Base-by-base conservation (phyloP, 768 basidiomycete genomes). In the Phylloporus sp. region DNA sequence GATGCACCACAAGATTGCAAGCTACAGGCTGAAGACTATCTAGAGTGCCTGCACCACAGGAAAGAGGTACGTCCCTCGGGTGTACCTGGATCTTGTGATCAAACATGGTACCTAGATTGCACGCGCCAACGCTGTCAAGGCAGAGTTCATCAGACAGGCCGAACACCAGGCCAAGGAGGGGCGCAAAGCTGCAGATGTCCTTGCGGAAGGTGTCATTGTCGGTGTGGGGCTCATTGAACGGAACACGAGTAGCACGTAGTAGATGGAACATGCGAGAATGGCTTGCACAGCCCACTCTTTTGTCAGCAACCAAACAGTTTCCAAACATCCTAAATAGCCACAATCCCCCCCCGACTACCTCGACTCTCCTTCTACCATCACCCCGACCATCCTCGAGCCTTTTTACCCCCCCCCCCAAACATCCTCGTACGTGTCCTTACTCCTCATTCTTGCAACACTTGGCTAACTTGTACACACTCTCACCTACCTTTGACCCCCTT, bases 41-140 rank as follows among this genome's bases (percentile, higher is more conserved):
- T 95, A 49, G 92, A 95, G 67, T 97, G 95, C 69, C 72, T 97
- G 51, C 93, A 95, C 67, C 83, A 86, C 64, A 82, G 80, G 24
- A 88, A 94, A 71, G 91, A 93, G 83, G 95, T 92, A 57, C 63
- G 81, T 23, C 15, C 5, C 12, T n/a, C 44, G 44, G 22, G 35
- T 29, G 49, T 38, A 15, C 32, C 27, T 39, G 49, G 40, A 28
- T n/a, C 41, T 32, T 15, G 32, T 22, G 45, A 42, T 40, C n/a
- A 28, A 35, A 49, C 26, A 20, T 26, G 45, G 42, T n/a, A 35
- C 46, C 6, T 55, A 85, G 84, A 80, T 80, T 66, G 75, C 75
- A 7, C 76, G 91, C 59, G 87, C 87, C 22, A 81, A 85, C 60
- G 73, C 77, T 12, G 74, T 92, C 63, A 84, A 88, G 66, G 73